Evolutionary conservation across 305 asterid genomes (phyloP).

Genomic region (Fraxinus ornus): DNA sequence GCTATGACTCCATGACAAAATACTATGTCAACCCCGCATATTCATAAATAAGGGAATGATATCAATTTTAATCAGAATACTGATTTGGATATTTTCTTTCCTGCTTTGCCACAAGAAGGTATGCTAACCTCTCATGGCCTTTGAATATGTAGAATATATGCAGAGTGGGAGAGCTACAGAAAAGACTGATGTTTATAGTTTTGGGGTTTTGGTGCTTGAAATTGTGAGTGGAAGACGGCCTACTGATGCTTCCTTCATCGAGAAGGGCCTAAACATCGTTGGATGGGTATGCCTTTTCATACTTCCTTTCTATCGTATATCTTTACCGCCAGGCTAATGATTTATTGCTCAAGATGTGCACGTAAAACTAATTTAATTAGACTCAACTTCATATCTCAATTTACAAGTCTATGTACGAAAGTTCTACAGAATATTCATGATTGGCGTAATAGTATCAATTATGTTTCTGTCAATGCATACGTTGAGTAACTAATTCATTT

Average conservation of each 20-base stretch:
- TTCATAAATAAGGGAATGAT: background rate
- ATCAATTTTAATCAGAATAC: background rate
- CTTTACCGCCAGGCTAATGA: background rate
- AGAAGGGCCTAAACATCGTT: slow-evolving; percentile 96
- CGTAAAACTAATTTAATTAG: background rate
- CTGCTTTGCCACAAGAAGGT: background rate
- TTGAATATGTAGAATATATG: slow-evolving; percentile 67
- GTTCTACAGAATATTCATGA: background rate
- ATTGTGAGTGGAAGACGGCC: slow-evolving; percentile 87
- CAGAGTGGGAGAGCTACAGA: slow-evolving; percentile 97
- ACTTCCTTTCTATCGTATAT: background rate
- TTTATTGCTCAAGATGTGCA: background rate
- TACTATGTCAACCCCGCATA: background rate
- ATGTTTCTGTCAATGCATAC: background rate
- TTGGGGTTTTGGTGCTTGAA: slow-evolving; percentile 90
- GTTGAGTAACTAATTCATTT: background rate
- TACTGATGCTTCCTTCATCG: slow-evolving; percentile 88
- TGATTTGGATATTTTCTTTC: background rate
- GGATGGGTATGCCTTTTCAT: slow-evolving; percentile 70
- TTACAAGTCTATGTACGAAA: background rate
- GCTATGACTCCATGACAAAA: background rate
- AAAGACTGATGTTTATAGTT: slow-evolving; percentile 91
- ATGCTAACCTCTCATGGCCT: background rate
- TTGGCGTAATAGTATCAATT: background rate
- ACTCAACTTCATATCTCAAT: background rate